Evolutionary conservation across 805 yeast species (phyloP), one percentile per base, ranked within the genome.

Genomic region (Hanseniaspora valbyensis): DNA sequence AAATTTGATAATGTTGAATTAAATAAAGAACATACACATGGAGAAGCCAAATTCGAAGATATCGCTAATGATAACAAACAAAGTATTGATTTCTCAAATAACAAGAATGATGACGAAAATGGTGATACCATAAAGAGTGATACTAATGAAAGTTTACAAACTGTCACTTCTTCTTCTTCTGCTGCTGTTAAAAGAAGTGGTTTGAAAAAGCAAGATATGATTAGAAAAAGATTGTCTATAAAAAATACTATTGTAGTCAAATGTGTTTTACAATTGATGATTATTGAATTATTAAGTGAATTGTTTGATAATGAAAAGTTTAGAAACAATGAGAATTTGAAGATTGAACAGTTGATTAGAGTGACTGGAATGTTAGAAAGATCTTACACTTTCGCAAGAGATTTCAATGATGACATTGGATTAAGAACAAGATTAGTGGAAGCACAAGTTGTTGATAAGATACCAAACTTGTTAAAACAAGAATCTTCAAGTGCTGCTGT

Each of bases 401-500:
- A 74, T 52, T 92, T 92, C 71, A 92, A 92, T 64, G 88, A 81
- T 52, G 89, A 92, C 65, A 82, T 83, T 63, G 88, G 87, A 49
- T 70, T 92, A 58, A 72, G 99, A 56, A 82, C 85, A n/a, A 72
- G 92, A 58, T 69, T 92, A 38, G 89, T 94, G 81, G 84, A 87
- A 59, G 85, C 92, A 2, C 95, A 96, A 1, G 81, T 88, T 37
- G 90, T 89, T 66, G 95, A 87, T 59, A 81, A 89, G 61, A 73
- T 90, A 50, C 98, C 99, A 19, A 94, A 92, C 58, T 68, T 92
- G 58, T 69, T 89, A 58, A 84, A 85, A 58, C 98, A 94, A 66
- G 98, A 94, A 65, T 80, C 95, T 0, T 78, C 87, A 32, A 79
- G 96, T 0, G 81, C 95, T 1, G 90, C 95, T 1, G 95, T 88